phyloP scores from a whole-genome alignment of 352 stramenopile genomes.

The Phytopythium montanum region DNA sequence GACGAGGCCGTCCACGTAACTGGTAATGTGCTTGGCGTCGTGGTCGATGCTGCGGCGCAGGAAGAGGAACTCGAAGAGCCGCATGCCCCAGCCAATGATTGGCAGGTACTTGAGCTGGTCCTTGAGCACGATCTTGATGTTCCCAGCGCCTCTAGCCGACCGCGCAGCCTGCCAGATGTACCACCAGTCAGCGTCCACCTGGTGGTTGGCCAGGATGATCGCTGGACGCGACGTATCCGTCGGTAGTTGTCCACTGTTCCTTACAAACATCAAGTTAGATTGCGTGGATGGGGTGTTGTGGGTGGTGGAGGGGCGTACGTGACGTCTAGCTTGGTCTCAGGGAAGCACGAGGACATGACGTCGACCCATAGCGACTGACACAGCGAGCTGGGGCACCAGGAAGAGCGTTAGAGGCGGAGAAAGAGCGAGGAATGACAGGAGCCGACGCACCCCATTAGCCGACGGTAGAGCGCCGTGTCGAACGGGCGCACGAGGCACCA shows the following conservation, averaged over 20 bases:
- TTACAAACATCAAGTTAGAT: not conserved
- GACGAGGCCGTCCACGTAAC: conserved; percentile 78
- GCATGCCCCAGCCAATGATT: conserved; percentile 88
- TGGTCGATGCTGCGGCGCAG: conserved; percentile 79
- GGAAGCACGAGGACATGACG: conserved; percentile 81
- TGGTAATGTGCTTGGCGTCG: conserved; percentile 64
- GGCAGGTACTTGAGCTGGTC: conserved; percentile 88
- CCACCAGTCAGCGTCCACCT: conserved; percentile 93
- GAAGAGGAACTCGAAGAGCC: conserved; percentile 90
- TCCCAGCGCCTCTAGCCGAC: conserved; percentile 49
- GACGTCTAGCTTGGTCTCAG: conserved; percentile 75
- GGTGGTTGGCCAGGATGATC: conserved; percentile 91
- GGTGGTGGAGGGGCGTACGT: conserved; percentile 41
- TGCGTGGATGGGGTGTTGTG: not conserved
- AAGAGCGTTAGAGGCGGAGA: not conserved
- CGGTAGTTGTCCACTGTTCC: conserved; percentile 64
- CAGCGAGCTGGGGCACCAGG: conserved; percentile 27
- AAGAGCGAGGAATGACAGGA: not conserved
- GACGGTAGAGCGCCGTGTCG: conserved; percentile 75
- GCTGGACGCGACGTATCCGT: conserved; percentile 62
- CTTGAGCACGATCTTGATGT: conserved; percentile 92
- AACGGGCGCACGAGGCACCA: conserved; percentile 85
- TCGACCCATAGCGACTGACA: conserved; percentile 85
- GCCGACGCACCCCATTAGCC: conserved; percentile 50
- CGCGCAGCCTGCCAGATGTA: conserved; percentile 89